A percentile compares a stretch with the other conserved stretches of the same genome.
These are phyloP conservation scores for Inonotus hispidus DNA, from an alignment of 1,284 basidiomycete species.

Conservation along the genomic window DNA sequence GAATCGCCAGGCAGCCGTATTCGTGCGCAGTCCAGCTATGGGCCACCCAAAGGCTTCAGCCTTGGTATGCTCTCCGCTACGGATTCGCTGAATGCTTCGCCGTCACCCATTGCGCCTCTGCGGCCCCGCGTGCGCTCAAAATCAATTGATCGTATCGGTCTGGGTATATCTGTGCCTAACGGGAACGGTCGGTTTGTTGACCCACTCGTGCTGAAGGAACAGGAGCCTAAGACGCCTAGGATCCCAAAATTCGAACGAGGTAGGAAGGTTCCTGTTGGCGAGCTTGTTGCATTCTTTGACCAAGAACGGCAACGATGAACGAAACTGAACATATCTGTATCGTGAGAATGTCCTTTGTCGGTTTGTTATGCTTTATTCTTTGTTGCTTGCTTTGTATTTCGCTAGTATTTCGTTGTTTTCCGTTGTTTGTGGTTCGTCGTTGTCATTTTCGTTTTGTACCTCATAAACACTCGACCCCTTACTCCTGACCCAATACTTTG, in stretches of 20 bases:
- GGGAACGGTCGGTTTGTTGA: conserved; percentile 55
- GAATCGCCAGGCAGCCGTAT: conserved; percentile 28
- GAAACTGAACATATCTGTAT: not conserved
- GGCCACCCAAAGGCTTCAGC: conserved; percentile 22
- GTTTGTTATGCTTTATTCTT: not conserved
- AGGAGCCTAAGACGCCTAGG: conserved; percentile 36
- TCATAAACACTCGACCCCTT: not conserved
- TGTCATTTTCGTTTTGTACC: not conserved
- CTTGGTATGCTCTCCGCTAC: conserved; percentile 20
- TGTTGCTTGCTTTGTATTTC: not conserved
- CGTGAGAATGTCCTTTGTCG: not conserved
- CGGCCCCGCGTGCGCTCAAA: conserved; percentile 44
- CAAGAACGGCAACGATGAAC: conserved; percentile 42
- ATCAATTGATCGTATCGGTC: conserved; percentile 44
- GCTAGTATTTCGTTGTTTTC: not conserved
- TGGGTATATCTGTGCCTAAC: conserved; percentile 25
- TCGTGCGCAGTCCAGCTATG: conserved; percentile 50
- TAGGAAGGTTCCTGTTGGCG: conserved; percentile 67
- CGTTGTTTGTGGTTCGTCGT: not conserved
- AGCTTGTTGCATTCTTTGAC: conserved; percentile 80
- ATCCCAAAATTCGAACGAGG: conserved; percentile 33
- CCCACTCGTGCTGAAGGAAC: conserved; percentile 62
- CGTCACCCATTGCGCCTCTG: conserved; percentile 35
- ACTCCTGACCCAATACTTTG: not conserved
- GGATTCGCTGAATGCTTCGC: conserved; percentile 27